Percentiles rank a stretch among this genome's conserved stretches.
phyloP scores from a whole-genome alignment of 805 yeast species.

The Yarrowia sp. region DNA sequence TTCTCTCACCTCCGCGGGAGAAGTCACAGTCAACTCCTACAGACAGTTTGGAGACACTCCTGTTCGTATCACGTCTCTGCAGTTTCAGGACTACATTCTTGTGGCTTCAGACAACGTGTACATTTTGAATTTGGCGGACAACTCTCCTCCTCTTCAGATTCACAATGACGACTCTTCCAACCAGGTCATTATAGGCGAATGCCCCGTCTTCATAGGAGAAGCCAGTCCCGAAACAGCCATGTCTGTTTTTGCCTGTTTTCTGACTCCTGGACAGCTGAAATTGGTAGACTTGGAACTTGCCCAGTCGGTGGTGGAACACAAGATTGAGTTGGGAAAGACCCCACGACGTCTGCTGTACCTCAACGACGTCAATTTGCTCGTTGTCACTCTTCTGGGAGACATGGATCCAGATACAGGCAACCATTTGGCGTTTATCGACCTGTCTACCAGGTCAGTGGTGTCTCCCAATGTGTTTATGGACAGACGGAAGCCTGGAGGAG shows the following conservation, averaged over 20 bases:
- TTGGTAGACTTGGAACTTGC: conserved; percentile 1
- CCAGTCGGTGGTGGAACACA: not conserved
- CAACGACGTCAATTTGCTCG: not conserved
- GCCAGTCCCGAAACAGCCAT: not conserved
- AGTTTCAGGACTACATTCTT: conserved; percentile 9
- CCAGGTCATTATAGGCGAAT: not conserved
- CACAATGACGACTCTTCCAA: not conserved
- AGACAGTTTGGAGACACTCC: conserved; percentile 14
- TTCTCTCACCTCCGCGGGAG: not conserved
- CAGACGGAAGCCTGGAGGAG: not conserved
- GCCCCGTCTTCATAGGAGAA: conserved; percentile 14
- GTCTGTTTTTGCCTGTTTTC: not conserved
- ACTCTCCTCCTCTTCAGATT: not conserved
- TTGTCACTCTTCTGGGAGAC: not conserved
- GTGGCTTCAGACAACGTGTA: not conserved
- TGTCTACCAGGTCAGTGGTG: not conserved
- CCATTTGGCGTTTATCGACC: not conserved
- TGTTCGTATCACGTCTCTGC: not conserved
- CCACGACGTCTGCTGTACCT: conserved; percentile 4
- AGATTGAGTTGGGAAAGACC: not conserved
- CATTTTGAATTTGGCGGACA: not conserved
- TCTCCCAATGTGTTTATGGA: conserved; percentile 19
- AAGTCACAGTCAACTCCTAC: not conserved
- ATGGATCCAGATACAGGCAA: not conserved
- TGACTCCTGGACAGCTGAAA: not conserved